Percentiles rank a stretch among this genome's conserved stretches.
These are phyloP conservation scores for Alternaria brassicicola DNA, from an alignment of 2,329 filamentous ascomycete genomes.

Conservation along the genomic window DNA sequence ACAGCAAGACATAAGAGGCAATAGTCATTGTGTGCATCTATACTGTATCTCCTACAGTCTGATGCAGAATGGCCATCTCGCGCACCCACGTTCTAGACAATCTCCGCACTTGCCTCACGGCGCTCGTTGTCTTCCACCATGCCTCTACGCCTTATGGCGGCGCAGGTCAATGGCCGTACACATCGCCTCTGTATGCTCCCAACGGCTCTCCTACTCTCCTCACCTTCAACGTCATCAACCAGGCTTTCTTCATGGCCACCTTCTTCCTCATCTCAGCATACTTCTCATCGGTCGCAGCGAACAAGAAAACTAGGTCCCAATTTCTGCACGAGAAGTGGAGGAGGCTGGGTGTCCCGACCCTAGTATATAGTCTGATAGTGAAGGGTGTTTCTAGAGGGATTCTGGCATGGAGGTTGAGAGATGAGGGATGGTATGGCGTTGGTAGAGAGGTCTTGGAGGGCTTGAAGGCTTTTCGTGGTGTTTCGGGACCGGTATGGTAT, in stretches of 20 bases:
- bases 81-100: slow-evolving; percentile 27
- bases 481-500: slow-evolving; percentile 29
- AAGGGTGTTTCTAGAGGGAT: slow-evolving; percentile 1
- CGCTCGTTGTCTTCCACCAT: slow-evolving; percentile 29
- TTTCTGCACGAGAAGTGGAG: slow-evolving; percentile 23
- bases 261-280: slow-evolving; percentile 32
- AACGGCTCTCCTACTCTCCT: slow-evolving; percentile 10
- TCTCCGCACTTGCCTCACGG: slow-evolving; percentile 27
- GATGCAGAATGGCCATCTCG: neutral
- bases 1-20: neutral
- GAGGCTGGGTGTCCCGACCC: slow-evolving; percentile 23
- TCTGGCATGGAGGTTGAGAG: slow-evolving; percentile 3
- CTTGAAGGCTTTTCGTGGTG: slow-evolving; percentile 14
- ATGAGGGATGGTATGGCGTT: neutral
- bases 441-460: neutral
- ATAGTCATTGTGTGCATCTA: neutral
- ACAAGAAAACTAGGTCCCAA: neutral
- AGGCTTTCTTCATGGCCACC: slow-evolving; percentile 30
- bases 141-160: slow-evolving; percentile 27
- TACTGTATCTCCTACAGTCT: neutral
- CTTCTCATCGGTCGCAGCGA: slow-evolving; percentile 19
- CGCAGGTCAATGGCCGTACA: slow-evolving; percentile 20
- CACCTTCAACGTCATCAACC: slow-evolving; percentile 25
- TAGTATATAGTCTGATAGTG: slow-evolving; percentile 16
- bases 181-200: slow-evolving; percentile 1